These are phyloP conservation scores for Leucocoprinus birnbaumii DNA, from an alignment of 768 basidiomycete genomes.

Conservation along the genomic window DNA sequence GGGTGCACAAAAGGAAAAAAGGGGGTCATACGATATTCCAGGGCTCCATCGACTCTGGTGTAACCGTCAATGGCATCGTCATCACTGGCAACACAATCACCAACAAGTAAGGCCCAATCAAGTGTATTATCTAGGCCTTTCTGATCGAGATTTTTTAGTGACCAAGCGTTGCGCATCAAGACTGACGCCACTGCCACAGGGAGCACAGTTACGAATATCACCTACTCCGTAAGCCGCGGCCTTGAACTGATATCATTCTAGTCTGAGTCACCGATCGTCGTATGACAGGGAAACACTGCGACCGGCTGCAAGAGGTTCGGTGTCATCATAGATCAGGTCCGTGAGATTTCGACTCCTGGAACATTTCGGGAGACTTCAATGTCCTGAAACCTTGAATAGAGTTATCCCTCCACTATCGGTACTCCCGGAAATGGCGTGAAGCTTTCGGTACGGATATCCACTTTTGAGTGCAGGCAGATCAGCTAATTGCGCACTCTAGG, in stretches of 20 bases:
- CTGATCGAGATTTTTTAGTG: slow-evolving; percentile 23
- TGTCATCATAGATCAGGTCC: slow-evolving; percentile 56
- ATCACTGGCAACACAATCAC: slow-evolving; percentile 51
- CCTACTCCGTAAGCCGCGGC: slow-evolving; percentile 37
- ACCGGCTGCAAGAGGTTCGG: slow-evolving; percentile 48
- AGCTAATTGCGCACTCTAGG: slow-evolving; percentile 23
- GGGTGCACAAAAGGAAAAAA: background rate
- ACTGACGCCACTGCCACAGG: slow-evolving; percentile 41
- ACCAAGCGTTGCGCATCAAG: slow-evolving; percentile 63
- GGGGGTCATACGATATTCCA: slow-evolving; percentile 17
- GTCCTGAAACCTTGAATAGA: slow-evolving; percentile 28
- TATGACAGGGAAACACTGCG: slow-evolving; percentile 47
- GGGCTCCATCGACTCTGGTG: slow-evolving; percentile 53
- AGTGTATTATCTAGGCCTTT: background rate
- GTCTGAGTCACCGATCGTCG: background rate
- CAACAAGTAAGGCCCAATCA: slow-evolving; percentile 40
- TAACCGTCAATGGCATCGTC: slow-evolving; percentile 41
- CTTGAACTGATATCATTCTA: background rate
- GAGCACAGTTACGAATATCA: slow-evolving; percentile 46
- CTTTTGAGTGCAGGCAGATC: background rate
- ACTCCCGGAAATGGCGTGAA: slow-evolving; percentile 54
- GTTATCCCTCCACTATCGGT: slow-evolving; percentile 51
- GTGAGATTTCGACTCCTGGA: slow-evolving; percentile 4
- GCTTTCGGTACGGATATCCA: slow-evolving; percentile 45
- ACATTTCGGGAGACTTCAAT: background rate